Percentiles rank a stretch among this genome's conserved stretches.
Conservation (phyloP, 1,284 basidiomycete species). For the Tilletiopsis washingtonensis region DNA sequence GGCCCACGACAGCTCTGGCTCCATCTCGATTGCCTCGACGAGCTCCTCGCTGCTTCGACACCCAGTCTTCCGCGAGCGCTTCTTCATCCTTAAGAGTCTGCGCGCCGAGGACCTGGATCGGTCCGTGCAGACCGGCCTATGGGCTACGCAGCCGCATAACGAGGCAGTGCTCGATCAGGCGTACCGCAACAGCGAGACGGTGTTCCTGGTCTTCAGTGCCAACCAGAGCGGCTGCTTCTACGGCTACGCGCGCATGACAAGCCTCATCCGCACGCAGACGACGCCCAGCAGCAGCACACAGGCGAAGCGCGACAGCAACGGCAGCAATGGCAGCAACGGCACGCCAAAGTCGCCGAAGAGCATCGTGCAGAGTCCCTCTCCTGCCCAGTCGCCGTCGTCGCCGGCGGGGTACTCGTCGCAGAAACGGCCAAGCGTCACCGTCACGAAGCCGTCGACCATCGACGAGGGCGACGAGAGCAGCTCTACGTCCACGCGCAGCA, state of each 20-base stretch:
- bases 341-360: too few relatives aligned
- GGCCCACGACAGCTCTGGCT: too few relatives aligned
- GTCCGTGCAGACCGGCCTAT: conserved; percentile 70
- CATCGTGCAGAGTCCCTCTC: too few relatives aligned
- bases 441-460: too few relatives aligned
- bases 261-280: conserved; percentile 27
- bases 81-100: conserved; percentile 81
- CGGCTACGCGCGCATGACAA: conserved; percentile 46
- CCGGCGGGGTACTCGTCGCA: too few relatives aligned
- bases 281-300: too few relatives aligned
- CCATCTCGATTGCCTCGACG: conserved; percentile 36
- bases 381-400: too few relatives aligned
- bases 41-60: conserved; percentile 61
- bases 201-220: conserved; percentile 80
- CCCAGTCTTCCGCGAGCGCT: conserved; percentile 72
- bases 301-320: too few relatives aligned
- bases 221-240: conserved; percentile 66
- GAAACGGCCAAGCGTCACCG: too few relatives aligned
- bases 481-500: too few relatives aligned
- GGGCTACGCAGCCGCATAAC: conserved; percentile 91
- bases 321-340: too few relatives aligned
- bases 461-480: too few relatives aligned
- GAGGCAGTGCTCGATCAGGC: conserved; percentile 71
- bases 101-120: conserved; percentile 69
- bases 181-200: conserved; percentile 74